These are phyloP conservation scores for Nadsonia starkeyi-henricii DNA, from an alignment of 1,139 yeast genomes.

Conservation along the genomic window DNA sequence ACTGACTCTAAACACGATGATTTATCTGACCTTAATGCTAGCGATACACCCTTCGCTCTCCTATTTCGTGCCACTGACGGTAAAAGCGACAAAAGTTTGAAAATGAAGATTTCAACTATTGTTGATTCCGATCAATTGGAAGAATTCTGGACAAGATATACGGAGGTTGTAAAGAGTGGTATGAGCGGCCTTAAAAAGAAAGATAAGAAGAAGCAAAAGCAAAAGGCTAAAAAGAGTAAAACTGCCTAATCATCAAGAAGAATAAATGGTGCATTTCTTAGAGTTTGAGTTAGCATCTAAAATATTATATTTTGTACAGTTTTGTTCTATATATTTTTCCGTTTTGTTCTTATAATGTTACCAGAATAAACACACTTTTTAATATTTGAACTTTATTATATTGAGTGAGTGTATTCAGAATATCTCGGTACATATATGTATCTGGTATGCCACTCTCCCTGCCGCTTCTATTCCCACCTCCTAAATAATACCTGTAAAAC, in stretches of 20 bases:
- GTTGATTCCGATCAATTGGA: conserved; percentile 45
- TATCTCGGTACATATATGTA: too few relatives aligned
- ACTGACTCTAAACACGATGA: not conserved
- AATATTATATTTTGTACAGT: too few relatives aligned
- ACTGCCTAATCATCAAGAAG: not conserved
- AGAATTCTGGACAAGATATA: conserved; percentile 55
- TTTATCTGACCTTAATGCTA: not conserved
- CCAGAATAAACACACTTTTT: too few relatives aligned
- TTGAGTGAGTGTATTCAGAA: too few relatives aligned
- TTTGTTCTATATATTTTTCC: too few relatives aligned
- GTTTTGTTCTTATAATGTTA: too few relatives aligned
- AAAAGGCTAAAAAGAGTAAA: conserved; percentile 11
- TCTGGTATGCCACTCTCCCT: too few relatives aligned
- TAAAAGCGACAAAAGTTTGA: conserved; percentile 24
- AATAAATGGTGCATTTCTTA: too few relatives aligned
- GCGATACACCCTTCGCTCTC: not conserved
- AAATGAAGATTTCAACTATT: conserved; percentile 47
- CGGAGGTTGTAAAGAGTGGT: conserved; percentile 48
- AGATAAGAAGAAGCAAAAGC: conserved; percentile 46
- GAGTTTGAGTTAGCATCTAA: too few relatives aligned
- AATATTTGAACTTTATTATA: too few relatives aligned
- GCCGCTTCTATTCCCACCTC: too few relatives aligned
- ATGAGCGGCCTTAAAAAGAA: conserved; percentile 47
- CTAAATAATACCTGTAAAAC: too few relatives aligned
- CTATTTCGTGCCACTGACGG: not conserved